Evolutionary conservation across 1,284 basidiomycete species (phyloP).

Genomic region (Cronartium quercuum): DNA sequence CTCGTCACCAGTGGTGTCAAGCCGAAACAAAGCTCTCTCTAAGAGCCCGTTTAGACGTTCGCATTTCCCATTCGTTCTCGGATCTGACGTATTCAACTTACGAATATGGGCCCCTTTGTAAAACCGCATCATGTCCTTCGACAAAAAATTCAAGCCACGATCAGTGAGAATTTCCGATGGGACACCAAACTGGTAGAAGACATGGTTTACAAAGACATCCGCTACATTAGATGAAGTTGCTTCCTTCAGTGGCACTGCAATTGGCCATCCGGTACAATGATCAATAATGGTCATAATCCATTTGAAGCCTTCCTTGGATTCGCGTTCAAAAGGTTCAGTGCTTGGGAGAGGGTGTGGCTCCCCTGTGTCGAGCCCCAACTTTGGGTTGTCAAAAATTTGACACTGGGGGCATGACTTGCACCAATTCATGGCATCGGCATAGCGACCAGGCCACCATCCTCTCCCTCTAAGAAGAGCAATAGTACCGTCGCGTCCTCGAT

Average conservation of each 20-base stretch:
- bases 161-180: not conserved
- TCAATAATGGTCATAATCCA: not conserved
- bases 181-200: conserved; percentile 2
- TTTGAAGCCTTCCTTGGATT: not conserved
- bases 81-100: not conserved
- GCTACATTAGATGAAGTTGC: not conserved
- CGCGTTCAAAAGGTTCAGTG: not conserved
- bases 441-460: conserved; percentile 4
- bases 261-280: not conserved
- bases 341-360: not conserved
- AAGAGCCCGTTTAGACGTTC: not conserved
- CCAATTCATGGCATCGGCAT: not conserved
- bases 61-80: not conserved
- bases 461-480: not conserved
- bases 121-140: not conserved
- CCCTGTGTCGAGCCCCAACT: not conserved
- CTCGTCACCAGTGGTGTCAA: not conserved
- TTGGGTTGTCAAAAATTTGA: not conserved
- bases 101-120: not conserved
- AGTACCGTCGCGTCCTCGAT: not conserved
- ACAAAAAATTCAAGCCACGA: not conserved
- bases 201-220: not conserved
- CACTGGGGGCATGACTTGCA: not conserved
- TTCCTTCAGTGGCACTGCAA: not conserved
- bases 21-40: conserved; percentile 1